A percentile compares a stretch with the other conserved stretches of the same genome.
Conservation (phyloP, 495 filamentous ascomycete genomes). For the Staphylotrichum tortipilum region DNA sequence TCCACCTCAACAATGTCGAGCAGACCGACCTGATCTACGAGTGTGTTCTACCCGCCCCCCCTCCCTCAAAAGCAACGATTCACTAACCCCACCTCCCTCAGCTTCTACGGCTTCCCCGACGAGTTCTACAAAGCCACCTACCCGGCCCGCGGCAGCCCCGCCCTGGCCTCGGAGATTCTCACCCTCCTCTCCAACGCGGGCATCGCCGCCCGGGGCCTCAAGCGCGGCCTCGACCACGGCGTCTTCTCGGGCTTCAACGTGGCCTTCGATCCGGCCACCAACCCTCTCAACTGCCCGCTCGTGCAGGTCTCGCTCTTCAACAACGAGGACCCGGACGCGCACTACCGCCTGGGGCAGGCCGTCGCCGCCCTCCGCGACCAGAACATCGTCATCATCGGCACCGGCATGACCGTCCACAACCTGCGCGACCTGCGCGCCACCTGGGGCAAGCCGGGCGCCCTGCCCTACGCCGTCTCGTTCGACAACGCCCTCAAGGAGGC, state of each 20-base stretch:
- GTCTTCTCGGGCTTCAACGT: conserved; percentile 68
- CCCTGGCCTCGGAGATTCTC: conserved; percentile 60
- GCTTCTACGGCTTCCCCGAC: conserved; percentile 70
- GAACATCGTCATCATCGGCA: conserved; percentile 62
- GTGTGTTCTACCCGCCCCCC: conserved; percentile 32
- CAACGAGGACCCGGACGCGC: conserved; percentile 58
- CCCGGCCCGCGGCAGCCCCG: conserved; percentile 57
- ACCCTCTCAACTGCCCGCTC: conserved; percentile 68
- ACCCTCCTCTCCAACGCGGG: conserved; percentile 47
- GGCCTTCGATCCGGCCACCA: conserved; percentile 61
- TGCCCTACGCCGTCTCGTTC: conserved; percentile 66
- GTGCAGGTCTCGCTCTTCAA: conserved; percentile 74
- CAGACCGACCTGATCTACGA: conserved; percentile 73
- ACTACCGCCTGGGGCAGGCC: conserved; percentile 64
- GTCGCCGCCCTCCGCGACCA: conserved; percentile 61
- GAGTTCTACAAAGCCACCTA: conserved; percentile 55
- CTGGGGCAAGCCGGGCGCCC: conserved; percentile 35
- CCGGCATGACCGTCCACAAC: conserved; percentile 87
- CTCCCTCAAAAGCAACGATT: not conserved
- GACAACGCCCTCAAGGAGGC: conserved; percentile 72
- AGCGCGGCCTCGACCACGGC: conserved; percentile 72
- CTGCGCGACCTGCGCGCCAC: conserved; percentile 54
- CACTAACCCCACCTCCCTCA: conserved; percentile 20
- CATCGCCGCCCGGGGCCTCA: conserved; percentile 55
- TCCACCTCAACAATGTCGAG: conserved; percentile 67